A percentile compares a stretch with the other conserved stretches of the same genome.
Conservation (phyloP, 179 eudicot species). For the Vitellaria paradoxa region DNA sequence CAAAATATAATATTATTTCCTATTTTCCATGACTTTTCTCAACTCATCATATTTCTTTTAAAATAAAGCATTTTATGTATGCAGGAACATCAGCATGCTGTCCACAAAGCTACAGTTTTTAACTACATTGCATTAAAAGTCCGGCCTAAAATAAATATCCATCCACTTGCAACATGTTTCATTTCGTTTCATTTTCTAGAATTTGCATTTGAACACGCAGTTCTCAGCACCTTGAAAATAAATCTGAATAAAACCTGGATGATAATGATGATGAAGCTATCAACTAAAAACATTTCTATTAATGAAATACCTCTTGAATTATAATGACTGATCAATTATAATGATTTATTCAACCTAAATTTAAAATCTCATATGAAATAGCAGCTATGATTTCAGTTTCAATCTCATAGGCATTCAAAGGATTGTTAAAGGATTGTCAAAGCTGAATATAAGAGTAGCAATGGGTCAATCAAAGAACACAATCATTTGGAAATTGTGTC, state of each 20-base stretch:
- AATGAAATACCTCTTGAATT: background rate
- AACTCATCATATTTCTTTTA: background rate
- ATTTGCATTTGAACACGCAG: background rate
- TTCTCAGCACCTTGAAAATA: background rate
- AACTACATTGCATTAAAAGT: constrained; percentile 3
- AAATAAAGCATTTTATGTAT: background rate
- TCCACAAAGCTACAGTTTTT: background rate
- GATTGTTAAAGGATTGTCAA: background rate
- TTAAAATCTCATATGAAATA: background rate
- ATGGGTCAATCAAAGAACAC: background rate
- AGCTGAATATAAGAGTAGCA: constrained; percentile 7
- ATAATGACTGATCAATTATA: background rate
- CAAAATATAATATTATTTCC: background rate
- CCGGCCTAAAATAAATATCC: background rate
- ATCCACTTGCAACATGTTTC: constrained; percentile 11
- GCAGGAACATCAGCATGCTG: background rate
- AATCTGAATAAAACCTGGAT: background rate
- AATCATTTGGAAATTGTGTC: background rate
- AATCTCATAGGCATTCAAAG: constrained; percentile 8
- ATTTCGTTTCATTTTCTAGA: constrained; percentile 6
- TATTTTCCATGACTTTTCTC: background rate
- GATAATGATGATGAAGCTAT: background rate
- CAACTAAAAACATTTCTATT: background rate
- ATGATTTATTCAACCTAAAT: background rate
- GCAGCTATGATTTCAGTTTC: background rate